These are phyloP conservation scores for Xerocomus potaroensis DNA, from an alignment of 768 basidiomycete species.

Conservation along the genomic window DNA sequence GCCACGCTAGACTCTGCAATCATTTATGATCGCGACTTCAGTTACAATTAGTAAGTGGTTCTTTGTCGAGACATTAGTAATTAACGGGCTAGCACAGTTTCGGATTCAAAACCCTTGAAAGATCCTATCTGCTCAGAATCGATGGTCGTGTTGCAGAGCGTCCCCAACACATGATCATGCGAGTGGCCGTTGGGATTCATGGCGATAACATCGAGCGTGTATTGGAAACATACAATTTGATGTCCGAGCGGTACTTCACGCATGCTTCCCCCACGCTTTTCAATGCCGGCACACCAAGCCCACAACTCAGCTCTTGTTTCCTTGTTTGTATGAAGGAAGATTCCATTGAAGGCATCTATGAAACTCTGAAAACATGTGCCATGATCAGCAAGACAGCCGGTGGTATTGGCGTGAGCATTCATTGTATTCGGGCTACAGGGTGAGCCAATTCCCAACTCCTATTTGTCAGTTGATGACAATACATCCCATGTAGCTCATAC, in stretches of 20 bases:
- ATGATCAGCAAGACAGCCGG: constrained; percentile 99
- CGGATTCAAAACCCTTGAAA: constrained; percentile 99
- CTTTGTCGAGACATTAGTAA: background rate
- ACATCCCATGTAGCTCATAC: constrained; percentile 79
- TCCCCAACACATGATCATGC: constrained; percentile 99
- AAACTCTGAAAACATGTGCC: constrained; percentile 95
- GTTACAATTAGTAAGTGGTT: constrained; percentile 80
- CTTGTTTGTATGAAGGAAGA: constrained; percentile 98
- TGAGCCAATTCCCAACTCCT: constrained; percentile 32
- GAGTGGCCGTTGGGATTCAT: constrained; percentile 97
- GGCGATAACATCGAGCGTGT: constrained; percentile 84
- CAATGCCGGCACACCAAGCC: constrained; percentile 94
- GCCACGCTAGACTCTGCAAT: constrained; percentile 86
- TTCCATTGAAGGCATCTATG: constrained; percentile 98
- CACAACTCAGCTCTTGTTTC: constrained; percentile 97
- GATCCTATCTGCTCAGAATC: constrained; percentile 93
- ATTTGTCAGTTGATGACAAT: background rate
- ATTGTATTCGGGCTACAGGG: constrained; percentile 96
- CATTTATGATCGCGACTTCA: constrained; percentile 98
- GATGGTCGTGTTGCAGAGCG: constrained; percentile 94
- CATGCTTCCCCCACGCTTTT: constrained; percentile 97
- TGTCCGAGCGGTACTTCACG: constrained; percentile 98
- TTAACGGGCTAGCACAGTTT: constrained; percentile 49
- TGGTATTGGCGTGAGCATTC: constrained; percentile 94
- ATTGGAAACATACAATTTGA: constrained; percentile 89